Base-by-base conservation (phyloP, 2,329 filamentous ascomycete genomes). In the Paecilomyces variotii region DNA sequence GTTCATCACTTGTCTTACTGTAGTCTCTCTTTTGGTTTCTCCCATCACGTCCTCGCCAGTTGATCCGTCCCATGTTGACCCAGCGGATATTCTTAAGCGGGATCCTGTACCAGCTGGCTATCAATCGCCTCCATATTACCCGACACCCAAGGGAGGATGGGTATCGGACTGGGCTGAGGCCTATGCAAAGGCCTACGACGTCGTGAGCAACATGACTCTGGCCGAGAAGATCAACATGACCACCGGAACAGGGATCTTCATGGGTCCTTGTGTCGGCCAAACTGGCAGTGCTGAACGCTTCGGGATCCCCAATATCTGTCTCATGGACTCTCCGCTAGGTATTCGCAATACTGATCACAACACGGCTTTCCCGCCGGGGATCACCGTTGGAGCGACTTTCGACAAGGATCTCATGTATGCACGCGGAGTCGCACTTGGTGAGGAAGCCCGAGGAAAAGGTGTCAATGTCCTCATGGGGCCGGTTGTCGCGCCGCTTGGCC, bases 181-280 rank as follows among this genome's bases (percentile, higher is more conserved):
- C 64, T 93, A 91, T 68, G 76, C 76, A 56, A 90, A 88, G 66
- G 89, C 89, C 1, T 80, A 85, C 59, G 72, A 78, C 2, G 72
- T 92, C 12, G 89, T 93, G 14, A 82, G 84, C 56, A 82, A 84
- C 54, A 90, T 93, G 88, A 92, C 88, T 0, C 73, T 93, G 58
- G 88, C 88, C 1, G 89, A 92, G 70, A 93, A 92, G 75, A 86
- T 87, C 2, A 92, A 91, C 68, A 80, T 91, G 56, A 91, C 88
- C 0, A 83, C 83, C 1, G 89, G 89, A 2, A 87, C 82, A 1
- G 88, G 88, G 1, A 80, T 87, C 50, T 87, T 80, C 62, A 91
- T 91, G 88, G 88, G 79, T 3, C 85, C 80, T 28, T 94, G 90
- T 64, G 86, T 87, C 25, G 90, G 89, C 45, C 91, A 93, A 66